Evolutionary conservation across 2,329 filamentous ascomycete species (phyloP).

Genomic region (Colletotrichum phormii): DNA sequence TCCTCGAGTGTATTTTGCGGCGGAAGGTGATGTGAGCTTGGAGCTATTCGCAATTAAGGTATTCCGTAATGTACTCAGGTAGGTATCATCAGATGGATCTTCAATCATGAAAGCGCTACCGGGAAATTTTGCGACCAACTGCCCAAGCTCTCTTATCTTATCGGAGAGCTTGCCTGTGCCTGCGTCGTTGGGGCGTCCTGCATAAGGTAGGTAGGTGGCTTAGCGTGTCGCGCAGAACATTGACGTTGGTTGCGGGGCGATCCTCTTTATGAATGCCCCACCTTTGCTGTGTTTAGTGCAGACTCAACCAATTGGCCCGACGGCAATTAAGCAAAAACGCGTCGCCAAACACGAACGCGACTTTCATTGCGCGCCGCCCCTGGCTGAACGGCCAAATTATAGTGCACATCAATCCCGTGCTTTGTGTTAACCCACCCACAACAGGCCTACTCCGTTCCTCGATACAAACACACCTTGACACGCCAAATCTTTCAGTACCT

Average conservation of each 20-base stretch:
- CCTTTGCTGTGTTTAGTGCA: neutral
- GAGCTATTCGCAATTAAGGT: neutral
- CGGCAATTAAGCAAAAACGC: conserved; percentile 32
- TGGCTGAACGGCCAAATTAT: conserved; percentile 17
- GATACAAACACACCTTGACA: conserved; percentile 9
- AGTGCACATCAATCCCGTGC: conserved; percentile 26
- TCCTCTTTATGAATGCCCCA: neutral
- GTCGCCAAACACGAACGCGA: conserved; percentile 35
- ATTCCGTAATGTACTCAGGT: neutral
- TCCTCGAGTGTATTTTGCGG: neutral
- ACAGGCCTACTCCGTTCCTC: neutral
- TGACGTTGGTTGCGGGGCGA: conserved; percentile 3
- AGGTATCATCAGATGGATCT: neutral
- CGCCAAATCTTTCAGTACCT: conserved; percentile 6
- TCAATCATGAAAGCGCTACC: neutral
- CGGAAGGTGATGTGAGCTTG: neutral
- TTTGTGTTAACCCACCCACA: conserved; percentile 9
- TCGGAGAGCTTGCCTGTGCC: neutral
- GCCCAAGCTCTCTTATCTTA: conserved; percentile 14
- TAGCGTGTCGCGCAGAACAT: neutral
- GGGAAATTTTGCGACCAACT: conserved; percentile 13
- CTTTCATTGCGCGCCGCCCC: conserved; percentile 27
- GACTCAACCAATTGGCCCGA: conserved; percentile 13
- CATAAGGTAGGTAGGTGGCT: no score
- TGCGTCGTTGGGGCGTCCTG: neutral